Evolutionary conservation across 768 basidiomycete species (phyloP), one percentile per base, ranked within the genome.

Genomic region (Tulasnella sp.): DNA sequence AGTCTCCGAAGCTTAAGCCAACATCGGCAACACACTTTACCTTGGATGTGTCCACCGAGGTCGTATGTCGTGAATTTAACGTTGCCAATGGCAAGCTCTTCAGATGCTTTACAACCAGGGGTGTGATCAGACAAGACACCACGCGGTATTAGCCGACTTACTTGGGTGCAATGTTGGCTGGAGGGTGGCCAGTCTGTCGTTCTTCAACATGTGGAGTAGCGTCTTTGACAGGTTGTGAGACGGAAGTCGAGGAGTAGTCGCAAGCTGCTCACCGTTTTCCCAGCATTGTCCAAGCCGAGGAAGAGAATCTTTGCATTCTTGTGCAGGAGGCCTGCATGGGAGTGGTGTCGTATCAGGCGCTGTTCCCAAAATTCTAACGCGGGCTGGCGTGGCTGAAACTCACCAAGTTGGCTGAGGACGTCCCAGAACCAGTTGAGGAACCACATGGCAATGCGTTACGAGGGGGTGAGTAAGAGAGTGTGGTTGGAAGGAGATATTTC

Each of bases 251-350:
- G 36, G 25, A 4, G 36, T 19, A 6, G 29, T 17, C 32, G 21
- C 12, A 32, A 51, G 21, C 1, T 12, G 64, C 84, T 59, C 61
- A 96, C 94, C 59, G 96, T 98, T 79, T 98, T 99, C 68, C 96
- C 94, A 51, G 96, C 96, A 75, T 98, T 99, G 70, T 98, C 94
- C 55, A 98, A 80, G 62, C 96, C 96, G 51, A 99, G 80, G 82
- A 99, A 99, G 62, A 99, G 80, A 69, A 99, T 96, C 80, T 98
- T 99, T 63, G 96, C 96, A 69, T 96, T 97, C 85, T 99, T 96
- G 77, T 92, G 87, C 73, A 84, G 66, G 65, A 94, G 77, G 63
- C 91, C 91, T 93, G 62, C 34, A 46, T 40, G 34, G 37, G 57
- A 59, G 42, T 27, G 15, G 11, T 17, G 19, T 31, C 19, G 34